Percentiles rank a stretch among this genome's conserved stretches.
phyloP scores from a whole-genome alignment of 768 basidiomycete genomes.

The Hericium alpestre region DNA sequence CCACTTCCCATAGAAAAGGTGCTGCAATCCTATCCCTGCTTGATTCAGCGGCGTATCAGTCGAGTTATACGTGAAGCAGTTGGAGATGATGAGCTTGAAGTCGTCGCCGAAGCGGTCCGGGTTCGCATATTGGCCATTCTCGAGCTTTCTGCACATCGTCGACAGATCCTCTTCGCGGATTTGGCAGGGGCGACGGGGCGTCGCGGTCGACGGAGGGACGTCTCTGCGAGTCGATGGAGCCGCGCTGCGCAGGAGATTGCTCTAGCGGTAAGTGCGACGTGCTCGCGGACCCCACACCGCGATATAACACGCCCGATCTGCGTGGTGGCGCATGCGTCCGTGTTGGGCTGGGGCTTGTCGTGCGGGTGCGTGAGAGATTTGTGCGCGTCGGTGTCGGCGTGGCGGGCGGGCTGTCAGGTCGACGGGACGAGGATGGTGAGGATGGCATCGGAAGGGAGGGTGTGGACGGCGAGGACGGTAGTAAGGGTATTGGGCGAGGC shows the following conservation, averaged over 20 bases:
- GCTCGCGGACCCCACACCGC: slow-evolving; percentile 38
- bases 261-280: slow-evolving; percentile 39
- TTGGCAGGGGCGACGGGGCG: not conserved
- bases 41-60: no score
- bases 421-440: slow-evolving; percentile 1
- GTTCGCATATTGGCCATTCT: no score
- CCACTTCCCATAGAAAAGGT: no score
- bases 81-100: no score
- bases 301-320: slow-evolving; percentile 27
- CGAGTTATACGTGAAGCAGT: no score
- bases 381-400: slow-evolving; percentile 37
- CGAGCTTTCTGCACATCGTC: no score
- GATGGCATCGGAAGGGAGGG: slow-evolving; percentile 1
- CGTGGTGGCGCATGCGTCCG: slow-evolving; percentile 27
- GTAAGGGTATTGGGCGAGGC: slow-evolving; percentile 14
- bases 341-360: slow-evolving; percentile 33
- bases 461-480: slow-evolving; percentile 12
- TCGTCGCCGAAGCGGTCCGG: no score
- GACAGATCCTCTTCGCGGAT: not conserved
- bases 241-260: slow-evolving; percentile 18
- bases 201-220: slow-evolving; percentile 21
- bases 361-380: slow-evolving; percentile 28
- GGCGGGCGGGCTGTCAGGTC: slow-evolving; percentile 32
- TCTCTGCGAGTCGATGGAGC: slow-evolving; percentile 17
- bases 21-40: no score